Evolutionary conservation across 2,329 filamentous ascomycete genomes (phyloP), one percentile per base, ranked within the genome.

Genomic region (Tolypocladium pustulatum): DNA sequence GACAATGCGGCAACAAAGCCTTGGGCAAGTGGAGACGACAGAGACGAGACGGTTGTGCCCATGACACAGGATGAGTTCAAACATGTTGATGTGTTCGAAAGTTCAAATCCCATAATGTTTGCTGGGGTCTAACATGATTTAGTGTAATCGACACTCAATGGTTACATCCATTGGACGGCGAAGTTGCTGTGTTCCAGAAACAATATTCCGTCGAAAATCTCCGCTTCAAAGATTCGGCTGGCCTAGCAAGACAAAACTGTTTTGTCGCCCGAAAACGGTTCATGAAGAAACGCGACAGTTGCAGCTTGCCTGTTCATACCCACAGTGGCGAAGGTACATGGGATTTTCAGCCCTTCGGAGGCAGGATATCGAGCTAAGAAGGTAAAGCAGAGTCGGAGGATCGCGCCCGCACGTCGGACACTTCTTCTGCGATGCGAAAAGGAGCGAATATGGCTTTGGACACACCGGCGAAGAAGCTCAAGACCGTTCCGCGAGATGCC

Each of bases 401-500:
- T 4, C 49, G 6, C 15, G 20, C 13, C 9, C 49, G 30, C 20
- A 22, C 30, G 4, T 34, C 30, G 15, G 22, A 22, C 30, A 22
- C 2, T 20, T 8, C 30, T 32, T 15, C 49, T 34, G 20, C 30
- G 20, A 10, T 6, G 12, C 30, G 10, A 7, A 36, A 53, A 15
- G 20, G 49, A 6, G 22, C 20, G 10, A 15, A n/a, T 2, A 7
- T 10, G 10, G 9, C 49, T 22, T 12, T 32, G 20, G 22, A 53
- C 20, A 32, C 36, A 5, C 36, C 55, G 3, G 20, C 25, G 8
- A 57, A 52, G n/a, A 67, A 63, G 36, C 38, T 67, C 6, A 65
- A 57, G 36, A 61, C 62, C 41, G 57, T 72, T 17, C 70, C 68
- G 22, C 60, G 57, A 27, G 64, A 63, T 32, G 67, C 69, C 4